Evolutionary conservation across 176 grass and related monocot species (phyloP).

Genomic region (Lolium perenne): DNA sequence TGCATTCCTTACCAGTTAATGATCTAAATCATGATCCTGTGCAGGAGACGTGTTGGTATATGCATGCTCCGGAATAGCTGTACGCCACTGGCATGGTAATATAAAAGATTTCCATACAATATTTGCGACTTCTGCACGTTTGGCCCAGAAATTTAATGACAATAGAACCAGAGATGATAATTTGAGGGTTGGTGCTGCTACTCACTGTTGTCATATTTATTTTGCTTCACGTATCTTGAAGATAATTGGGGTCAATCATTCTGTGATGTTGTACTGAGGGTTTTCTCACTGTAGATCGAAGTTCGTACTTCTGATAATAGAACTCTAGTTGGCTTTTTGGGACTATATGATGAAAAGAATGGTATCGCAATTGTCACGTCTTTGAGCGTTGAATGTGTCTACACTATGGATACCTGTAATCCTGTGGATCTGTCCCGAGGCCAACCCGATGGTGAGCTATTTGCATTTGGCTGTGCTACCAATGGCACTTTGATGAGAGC

Average conservation of each 20-base stretch:
- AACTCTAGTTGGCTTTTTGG: background rate
- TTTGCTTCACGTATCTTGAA: background rate
- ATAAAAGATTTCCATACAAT: background rate
- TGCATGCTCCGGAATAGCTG: background rate
- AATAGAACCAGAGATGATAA: conserved; percentile 4
- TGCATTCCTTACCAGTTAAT: background rate
- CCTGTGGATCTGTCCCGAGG: too few relatives aligned
- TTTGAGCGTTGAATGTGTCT: background rate
- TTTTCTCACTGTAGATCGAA: background rate
- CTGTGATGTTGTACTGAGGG: background rate
- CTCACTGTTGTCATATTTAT: background rate
- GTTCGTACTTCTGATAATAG: background rate
- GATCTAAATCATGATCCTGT: background rate
- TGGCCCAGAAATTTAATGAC: background rate
- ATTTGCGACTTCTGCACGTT: background rate
- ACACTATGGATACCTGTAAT: background rate
- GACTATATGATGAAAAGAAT: background rate
- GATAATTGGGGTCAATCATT: background rate
- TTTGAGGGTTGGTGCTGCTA: background rate
- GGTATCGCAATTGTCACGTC: background rate
- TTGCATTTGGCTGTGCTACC: background rate
- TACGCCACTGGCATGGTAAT: background rate
- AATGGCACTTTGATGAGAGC: background rate
- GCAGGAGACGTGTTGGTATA: background rate
- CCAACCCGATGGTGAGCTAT: background rate